Base-by-base conservation (phyloP, 2,329 filamentous ascomycete genomes). In the Phoma sp. region DNA sequence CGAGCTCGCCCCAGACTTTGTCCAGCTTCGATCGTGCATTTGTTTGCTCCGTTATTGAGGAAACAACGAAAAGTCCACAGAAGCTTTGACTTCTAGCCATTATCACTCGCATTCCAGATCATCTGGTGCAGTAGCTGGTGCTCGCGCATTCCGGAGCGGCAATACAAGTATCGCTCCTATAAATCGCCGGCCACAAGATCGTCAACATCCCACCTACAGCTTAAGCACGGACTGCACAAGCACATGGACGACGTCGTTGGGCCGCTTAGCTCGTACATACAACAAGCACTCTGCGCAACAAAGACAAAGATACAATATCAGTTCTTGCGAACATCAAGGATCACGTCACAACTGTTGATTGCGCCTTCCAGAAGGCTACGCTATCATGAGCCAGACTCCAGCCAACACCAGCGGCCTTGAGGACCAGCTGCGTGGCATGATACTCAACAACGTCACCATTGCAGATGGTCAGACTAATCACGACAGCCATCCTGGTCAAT, bases 401-500 rank as follows among this genome's bases (percentile, higher is more conserved):
- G 27, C 56, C 43, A 43, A 57, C 21, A 47, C 51, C 19, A 56
- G 33, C 25, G 65, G 57, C 22, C 59, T 75, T 43, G 86, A 89
- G 66, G 78, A 83, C 44, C 84, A 81, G 48, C 74, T 89, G 35
- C 82, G 85, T 40, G 79, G 77, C 55, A 81, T 90, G 71, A 87
- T 87, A 27, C 76, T 89, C 44, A 80, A 77, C 58, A 84, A 85
- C 67, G 74, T 77, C 43, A 73, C 71, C 22, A 67, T 73, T 7
- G 47, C 60, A n/a, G 40, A 52, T 39, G 44, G 46, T 13, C 61
- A 63, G 35, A 40, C 58, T 55, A 53, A 67, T 55, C 57, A 61
- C 51, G 52, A 60, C 25, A 36, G n/a, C 19, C 63, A 63, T 21
- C 48, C 55, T 24, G 27, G 55, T 35, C 64, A 64, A 12, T 63